Base-by-base conservation (phyloP, 2,329 filamentous ascomycete genomes). In the Exophiala alcalophila region DNA sequence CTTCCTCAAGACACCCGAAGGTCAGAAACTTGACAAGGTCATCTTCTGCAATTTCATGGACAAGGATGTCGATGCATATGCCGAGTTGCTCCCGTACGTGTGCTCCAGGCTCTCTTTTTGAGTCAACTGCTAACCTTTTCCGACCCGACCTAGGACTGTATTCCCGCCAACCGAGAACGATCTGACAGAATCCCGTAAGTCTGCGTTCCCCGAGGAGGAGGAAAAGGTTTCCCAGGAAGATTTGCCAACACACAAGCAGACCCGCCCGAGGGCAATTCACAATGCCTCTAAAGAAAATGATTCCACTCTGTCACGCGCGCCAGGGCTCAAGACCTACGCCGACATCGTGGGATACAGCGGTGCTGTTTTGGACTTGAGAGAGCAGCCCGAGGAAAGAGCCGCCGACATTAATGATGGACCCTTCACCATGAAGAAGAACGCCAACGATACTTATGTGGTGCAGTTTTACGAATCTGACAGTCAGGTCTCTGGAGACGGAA, bases 1-100 rank as follows among this genome's bases (percentile, higher is more conserved):
- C 28, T 83, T 80, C 59, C 55, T 83, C 16, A 70, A 73, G 8
- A 61, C 51, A 4, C 57, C 60, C 5, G 57, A 57, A 7, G 67
- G 52, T 49, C 67, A 54, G 54, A 70, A 60, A 56, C 59, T 96
- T 20, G 78, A 87, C 30, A 78, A 80, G 55, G 77, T 97, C 9
- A 74, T 95, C 12, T 94, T 97, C 67, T 90, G 90, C 59, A 86
- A 82, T 11, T 96, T 94, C 63, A 72, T 85, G 61, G 63, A 71
- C 39, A 90, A 90, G 65, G 90, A 97, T 57, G 78, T 84, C 46
- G 65, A 69, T 26, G 82, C 84, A 0, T 97, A 97, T 62, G 72
- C 81, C 37, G 56, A 76, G 16, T 66, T 72, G 24, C 65, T 95
- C 8, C 86, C 90, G 89, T 94, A 66, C 72, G 84, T 78, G 14